phyloP scores from a whole-genome alignment of 495 filamentous ascomycete genomes.

The Aspergillus bridgeri region DNA sequence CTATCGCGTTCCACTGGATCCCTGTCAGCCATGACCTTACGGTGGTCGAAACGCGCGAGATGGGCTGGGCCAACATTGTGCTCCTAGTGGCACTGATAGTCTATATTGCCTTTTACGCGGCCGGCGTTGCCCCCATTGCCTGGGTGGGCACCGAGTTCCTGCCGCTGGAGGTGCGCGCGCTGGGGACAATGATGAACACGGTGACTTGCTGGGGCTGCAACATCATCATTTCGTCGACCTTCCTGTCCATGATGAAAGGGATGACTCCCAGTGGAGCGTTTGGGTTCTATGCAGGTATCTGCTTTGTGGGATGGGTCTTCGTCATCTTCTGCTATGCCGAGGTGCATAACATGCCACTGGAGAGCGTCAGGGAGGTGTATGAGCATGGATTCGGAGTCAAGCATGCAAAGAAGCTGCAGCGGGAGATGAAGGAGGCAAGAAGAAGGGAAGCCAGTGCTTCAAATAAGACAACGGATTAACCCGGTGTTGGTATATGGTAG shows the following conservation, averaged over 20 bases:
- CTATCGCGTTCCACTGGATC: slow-evolving; percentile 48
- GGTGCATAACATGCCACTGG: slow-evolving; percentile 47
- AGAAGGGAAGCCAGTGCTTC: background rate
- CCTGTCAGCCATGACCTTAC: slow-evolving; percentile 41
- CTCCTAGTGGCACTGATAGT: slow-evolving; percentile 40
- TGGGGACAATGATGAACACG: slow-evolving; percentile 50
- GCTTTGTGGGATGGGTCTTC: slow-evolving; percentile 45
- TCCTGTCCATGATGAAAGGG: slow-evolving; percentile 48
- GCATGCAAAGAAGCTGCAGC: slow-evolving; percentile 38
- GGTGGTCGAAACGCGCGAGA: slow-evolving; percentile 18
- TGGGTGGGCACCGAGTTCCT: slow-evolving; percentile 49
- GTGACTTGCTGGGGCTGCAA: slow-evolving; percentile 49
- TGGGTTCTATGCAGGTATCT: slow-evolving; percentile 49
- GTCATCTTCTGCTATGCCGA: slow-evolving; percentile 47
- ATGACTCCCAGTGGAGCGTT: slow-evolving; percentile 48
- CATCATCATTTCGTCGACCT: slow-evolving; percentile 50
- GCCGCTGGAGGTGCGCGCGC: slow-evolving; percentile 47
- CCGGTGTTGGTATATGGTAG: background rate
- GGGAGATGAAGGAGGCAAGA: slow-evolving; percentile 17
- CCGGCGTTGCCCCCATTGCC: slow-evolving; percentile 44
- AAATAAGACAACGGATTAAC: background rate
- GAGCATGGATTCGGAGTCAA: slow-evolving; percentile 41
- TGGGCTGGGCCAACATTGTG: slow-evolving; percentile 34
- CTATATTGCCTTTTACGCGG: slow-evolving; percentile 46
- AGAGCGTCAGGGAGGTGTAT: slow-evolving; percentile 45